A percentile compares a stretch with the other conserved stretches of the same genome.
Evolutionary conservation across 176 grass and related monocot species (phyloP).

Genomic region (Saccharum officinarum): DNA sequence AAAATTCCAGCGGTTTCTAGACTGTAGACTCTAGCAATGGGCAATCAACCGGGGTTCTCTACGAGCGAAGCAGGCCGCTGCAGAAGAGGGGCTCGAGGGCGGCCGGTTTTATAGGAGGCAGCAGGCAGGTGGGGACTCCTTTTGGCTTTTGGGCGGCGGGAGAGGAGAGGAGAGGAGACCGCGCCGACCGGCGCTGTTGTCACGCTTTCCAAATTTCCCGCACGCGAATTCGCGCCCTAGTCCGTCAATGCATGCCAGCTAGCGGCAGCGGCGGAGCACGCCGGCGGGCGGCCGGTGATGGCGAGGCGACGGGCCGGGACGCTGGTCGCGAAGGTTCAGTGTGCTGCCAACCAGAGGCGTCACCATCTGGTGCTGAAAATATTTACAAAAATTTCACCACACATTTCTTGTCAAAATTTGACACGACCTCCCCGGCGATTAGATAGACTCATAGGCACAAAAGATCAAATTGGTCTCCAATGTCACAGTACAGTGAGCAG

Average conservation of each 20-base stretch:
- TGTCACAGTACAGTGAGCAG: neutral
- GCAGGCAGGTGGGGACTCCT: neutral
- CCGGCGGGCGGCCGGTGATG: slow-evolving; percentile 27
- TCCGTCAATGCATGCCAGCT: slow-evolving; percentile 6
- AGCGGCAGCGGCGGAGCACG: slow-evolving; percentile 22
- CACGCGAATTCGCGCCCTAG: neutral
- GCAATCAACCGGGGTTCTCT: neutral
- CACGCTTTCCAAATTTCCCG: neutral
- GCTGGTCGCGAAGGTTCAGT: slow-evolving; percentile 28
- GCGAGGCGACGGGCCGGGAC: slow-evolving; percentile 16
- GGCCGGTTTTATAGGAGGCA: slow-evolving; percentile 26
- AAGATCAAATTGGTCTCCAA: neutral
- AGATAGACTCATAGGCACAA: too few species aligned
- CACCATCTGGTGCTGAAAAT: neutral
- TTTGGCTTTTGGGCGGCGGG: neutral
- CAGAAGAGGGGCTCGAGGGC: neutral
- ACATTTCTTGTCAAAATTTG: slow-evolving; percentile 34
- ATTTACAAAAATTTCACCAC: neutral
- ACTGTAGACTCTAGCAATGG: neutral
- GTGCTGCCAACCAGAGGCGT: slow-evolving; percentile 24
- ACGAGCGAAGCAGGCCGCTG: neutral
- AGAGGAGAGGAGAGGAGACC: neutral
- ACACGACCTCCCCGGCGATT: neutral
- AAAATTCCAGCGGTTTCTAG: neutral
- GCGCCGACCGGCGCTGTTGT: neutral